phyloP scores from a whole-genome alignment of 192 early-diverging fungal species.

The Coemansia sp. region DNA sequence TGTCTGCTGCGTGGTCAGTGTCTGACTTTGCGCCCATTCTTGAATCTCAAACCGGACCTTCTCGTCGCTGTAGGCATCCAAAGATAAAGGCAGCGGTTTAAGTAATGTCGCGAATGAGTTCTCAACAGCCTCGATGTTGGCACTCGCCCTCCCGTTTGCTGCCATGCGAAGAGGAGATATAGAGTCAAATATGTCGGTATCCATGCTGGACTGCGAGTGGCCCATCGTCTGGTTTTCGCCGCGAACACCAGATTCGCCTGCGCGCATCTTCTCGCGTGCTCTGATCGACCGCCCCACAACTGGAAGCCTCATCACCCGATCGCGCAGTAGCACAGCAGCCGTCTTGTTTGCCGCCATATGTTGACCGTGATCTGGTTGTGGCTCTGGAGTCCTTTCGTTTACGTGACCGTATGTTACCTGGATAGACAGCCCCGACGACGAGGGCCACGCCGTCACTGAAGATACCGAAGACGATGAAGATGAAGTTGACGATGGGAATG shows the following conservation, averaged over 20 bases:
- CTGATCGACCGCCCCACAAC: slow-evolving; percentile 16
- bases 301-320: slow-evolving; percentile 21
- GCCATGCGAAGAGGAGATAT: background rate
- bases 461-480: slow-evolving; percentile 29
- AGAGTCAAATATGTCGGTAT: slow-evolving; percentile 30
- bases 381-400: background rate
- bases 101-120: slow-evolving; percentile 26
- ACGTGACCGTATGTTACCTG: background rate
- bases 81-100: slow-evolving; percentile 1
- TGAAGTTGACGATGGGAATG: slow-evolving; percentile 15
- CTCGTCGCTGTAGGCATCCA: background rate
- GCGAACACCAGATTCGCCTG: background rate
- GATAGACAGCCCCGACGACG: slow-evolving; percentile 11
- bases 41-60: slow-evolving; percentile 23
- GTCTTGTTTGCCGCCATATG: background rate
- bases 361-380: background rate
- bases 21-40: slow-evolving; percentile 32
- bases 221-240: background rate
- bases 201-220: slow-evolving; percentile 21
- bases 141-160: background rate
- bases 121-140: background rate
- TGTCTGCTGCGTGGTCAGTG: slow-evolving; percentile 10
- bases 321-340: background rate
- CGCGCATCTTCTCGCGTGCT: slow-evolving; percentile 35
- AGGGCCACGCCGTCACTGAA: slow-evolving; percentile 17